Evolutionary conservation across 2,329 filamentous ascomycete species (phyloP).

Genomic region (Pseudofabraea citricarpa): DNA sequence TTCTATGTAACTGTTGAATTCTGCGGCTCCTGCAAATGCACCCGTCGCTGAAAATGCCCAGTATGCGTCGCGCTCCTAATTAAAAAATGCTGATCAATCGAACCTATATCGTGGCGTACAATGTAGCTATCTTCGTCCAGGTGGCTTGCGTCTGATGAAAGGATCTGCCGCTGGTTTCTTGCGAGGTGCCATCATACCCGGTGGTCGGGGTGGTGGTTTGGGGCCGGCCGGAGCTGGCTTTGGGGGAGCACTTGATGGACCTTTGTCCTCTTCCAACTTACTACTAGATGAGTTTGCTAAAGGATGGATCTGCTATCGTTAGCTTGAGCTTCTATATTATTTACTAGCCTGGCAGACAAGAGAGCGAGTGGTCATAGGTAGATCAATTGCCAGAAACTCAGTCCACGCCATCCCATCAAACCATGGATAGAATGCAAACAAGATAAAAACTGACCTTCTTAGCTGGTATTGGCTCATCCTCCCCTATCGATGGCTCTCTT

Average conservation of each 20-base stretch:
- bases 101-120: too few species aligned
- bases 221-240: constrained; percentile 5
- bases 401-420: background rate
- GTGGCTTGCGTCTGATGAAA: constrained; percentile 14
- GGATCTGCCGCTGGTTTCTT: constrained; percentile 14
- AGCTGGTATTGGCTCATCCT: background rate
- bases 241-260: constrained; percentile 1
- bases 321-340: background rate
- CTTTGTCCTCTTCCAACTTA: background rate
- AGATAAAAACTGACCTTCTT: constrained; percentile 8
- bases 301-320: background rate
- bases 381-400: too few species aligned
- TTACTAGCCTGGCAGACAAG: background rate
- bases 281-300: background rate
- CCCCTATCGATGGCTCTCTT: constrained; percentile 1
- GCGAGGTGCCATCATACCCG: constrained; percentile 4
- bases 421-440: background rate
- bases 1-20: too few species aligned
- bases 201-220: constrained; percentile 3
- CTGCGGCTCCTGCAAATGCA: too few species aligned
- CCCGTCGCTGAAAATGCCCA: too few species aligned
- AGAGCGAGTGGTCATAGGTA: too few species aligned
- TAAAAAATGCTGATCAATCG: too few species aligned
- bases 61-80: too few species aligned
- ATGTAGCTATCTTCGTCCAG: constrained; percentile 1